phyloP scores from a whole-genome alignment of 2,329 filamentous ascomycete genomes.

The Paecilomyces variotii region DNA sequence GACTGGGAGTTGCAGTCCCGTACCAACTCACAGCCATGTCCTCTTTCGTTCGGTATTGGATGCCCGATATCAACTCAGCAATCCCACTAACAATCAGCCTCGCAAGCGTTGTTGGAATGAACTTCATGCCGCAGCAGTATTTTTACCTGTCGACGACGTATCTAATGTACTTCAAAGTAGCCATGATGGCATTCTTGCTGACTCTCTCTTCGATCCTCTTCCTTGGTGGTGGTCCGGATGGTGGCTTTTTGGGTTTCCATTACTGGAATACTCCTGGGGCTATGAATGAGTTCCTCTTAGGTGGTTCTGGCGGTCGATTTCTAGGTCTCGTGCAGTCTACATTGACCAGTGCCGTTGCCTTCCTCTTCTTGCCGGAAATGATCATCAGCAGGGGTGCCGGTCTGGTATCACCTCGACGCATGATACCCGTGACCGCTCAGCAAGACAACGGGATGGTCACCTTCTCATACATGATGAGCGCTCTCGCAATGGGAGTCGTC shows the following conservation, averaged over 20 bases:
- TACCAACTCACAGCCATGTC: slow-evolving; percentile 59
- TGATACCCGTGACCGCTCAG: slow-evolving; percentile 51
- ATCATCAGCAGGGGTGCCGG: slow-evolving; percentile 51
- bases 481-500: slow-evolving; percentile 54
- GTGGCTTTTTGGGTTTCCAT: slow-evolving; percentile 44
- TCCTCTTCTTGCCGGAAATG: slow-evolving; percentile 49
- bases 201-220: slow-evolving; percentile 48
- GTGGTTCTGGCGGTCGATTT: slow-evolving; percentile 43
- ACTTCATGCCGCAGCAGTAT: slow-evolving; percentile 40
- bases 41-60: slow-evolving; percentile 59
- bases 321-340: slow-evolving; percentile 44
- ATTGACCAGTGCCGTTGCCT: slow-evolving; percentile 46
- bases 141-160: slow-evolving; percentile 50
- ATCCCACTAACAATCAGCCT: slow-evolving; percentile 52
- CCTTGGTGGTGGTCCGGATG: slow-evolving; percentile 47
- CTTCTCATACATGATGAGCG: slow-evolving; percentile 52
- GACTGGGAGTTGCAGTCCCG: slow-evolving; percentile 38
- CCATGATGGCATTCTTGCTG: slow-evolving; percentile 45
- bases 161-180: slow-evolving; percentile 45
- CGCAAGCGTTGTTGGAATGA: slow-evolving; percentile 47
- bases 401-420: slow-evolving; percentile 50
- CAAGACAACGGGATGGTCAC: slow-evolving; percentile 55
- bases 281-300: slow-evolving; percentile 41
- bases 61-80: slow-evolving; percentile 33
- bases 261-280: slow-evolving; percentile 44